A percentile compares a stretch with the other conserved stretches of the same genome.
phyloP scores from a whole-genome alignment of 129 eudicot genomes.

The Deinandra increscens region DNA sequence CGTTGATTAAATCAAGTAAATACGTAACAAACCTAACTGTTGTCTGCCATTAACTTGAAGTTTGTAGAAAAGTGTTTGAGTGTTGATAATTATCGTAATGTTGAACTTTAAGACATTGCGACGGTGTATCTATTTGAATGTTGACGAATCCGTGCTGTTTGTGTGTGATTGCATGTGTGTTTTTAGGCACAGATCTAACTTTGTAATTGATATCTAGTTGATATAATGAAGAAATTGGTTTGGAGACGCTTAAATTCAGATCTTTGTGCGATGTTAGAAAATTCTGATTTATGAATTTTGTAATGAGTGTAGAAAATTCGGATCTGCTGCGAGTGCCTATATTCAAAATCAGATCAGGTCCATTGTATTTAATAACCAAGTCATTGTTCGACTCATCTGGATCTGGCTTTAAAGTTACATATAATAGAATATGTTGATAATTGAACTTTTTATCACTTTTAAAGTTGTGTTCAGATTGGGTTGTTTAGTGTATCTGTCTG shows the following conservation, averaged over 20 bases:
- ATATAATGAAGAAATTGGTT: background rate
- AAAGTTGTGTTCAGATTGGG: background rate
- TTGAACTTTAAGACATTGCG: too few relatives aligned
- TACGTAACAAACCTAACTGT: too few relatives aligned
- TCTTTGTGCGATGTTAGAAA: background rate
- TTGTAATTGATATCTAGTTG: background rate
- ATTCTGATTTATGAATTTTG: background rate
- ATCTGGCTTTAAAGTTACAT: constrained; percentile 16
- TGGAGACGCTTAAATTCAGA: background rate
- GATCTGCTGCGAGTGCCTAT: background rate
- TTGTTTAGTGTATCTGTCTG: too few relatives aligned
- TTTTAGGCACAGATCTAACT: constrained; percentile 23
- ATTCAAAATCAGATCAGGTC: constrained; percentile 6
- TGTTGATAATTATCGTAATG: too few relatives aligned
- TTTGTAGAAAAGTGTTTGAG: constrained; percentile 8
- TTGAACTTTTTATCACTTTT: background rate
- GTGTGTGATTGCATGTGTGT: constrained; percentile 13
- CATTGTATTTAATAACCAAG: background rate
- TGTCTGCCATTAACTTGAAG: constrained; percentile 1
- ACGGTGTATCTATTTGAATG: too few relatives aligned
- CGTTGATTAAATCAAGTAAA: background rate
- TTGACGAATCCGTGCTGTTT: too few relatives aligned
- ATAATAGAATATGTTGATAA: too few relatives aligned
- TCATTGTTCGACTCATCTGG: constrained; percentile 12
- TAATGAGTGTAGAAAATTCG: background rate